Evolutionary conservation across 306 rosid species (phyloP), one percentile per base, ranked within the genome.

Genomic region (Casuarina cunninghamiana): DNA sequence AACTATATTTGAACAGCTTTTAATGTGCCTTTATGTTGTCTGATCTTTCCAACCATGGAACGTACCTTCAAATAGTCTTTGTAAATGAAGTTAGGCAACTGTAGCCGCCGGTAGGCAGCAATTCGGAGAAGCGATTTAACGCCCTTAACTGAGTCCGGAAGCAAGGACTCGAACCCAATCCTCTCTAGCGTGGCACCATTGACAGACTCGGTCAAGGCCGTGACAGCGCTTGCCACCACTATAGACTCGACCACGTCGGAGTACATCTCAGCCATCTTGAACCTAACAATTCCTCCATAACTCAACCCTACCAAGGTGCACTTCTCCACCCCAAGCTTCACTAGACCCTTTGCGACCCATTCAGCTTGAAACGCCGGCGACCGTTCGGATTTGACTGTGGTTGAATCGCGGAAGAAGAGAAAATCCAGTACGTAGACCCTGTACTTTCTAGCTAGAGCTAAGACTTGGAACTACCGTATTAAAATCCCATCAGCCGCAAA

Each of bases 251-350:
- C 85, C 83, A 87, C 41, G 17, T 79, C 55, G 0, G 88, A 88
- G 57, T 53, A 82, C 78, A 75, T 26, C 75, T 78, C 61, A 1
- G 85, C 87, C 88, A 87, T 45, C 48, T 75, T 82, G 55, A 84
- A 84, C 73, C 87, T 87, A 32, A 84, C 83, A 78, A 80, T 87
- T 8, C 83, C 88, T 13, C 88, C 87, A 53, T 84, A 87, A 81
- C 90, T 84, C 2, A 79, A 41, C 65, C 85, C 84, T 1, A 84
- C 87, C 69, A 84, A 62, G 37, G 79, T 79, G 72, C 82, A 87
- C 78, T 46, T 73, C 53, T 87, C 80, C 17, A 84, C 87, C 5
- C 87, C 90, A 3, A 87, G 74, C 65, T 48, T 83, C 55, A 8
- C 53, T 78, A 87, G 45, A 21, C 88, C 88, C 80, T 78, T 69